Conservation (phyloP, 2,329 filamentous ascomycete genomes). For the Colletotrichum higginsianum region DNA sequence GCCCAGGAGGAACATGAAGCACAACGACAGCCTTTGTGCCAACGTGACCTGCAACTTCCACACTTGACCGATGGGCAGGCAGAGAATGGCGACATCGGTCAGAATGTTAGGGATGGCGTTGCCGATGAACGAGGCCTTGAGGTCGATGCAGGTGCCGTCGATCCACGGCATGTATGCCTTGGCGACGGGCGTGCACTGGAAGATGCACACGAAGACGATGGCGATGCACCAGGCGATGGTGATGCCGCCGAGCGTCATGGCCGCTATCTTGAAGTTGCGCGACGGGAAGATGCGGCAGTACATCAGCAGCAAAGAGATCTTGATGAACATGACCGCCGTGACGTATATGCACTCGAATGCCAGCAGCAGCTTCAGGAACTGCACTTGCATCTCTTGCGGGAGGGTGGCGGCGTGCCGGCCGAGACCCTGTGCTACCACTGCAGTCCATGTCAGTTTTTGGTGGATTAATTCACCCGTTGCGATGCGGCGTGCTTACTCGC, state of each 20-base stretch:
- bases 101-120: constrained; percentile 60
- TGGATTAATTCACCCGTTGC: neutral
- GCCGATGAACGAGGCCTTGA: constrained; percentile 57
- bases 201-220: constrained; percentile 51
- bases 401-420: constrained; percentile 34
- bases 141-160: constrained; percentile 56
- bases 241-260: constrained; percentile 30
- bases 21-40: constrained; percentile 45
- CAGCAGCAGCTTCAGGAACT: constrained; percentile 38
- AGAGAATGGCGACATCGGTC: constrained; percentile 56
- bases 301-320: constrained; percentile 40
- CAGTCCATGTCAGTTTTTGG: constrained; percentile 2
- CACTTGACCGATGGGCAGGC: constrained; percentile 45
- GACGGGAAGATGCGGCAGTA: constrained; percentile 42
- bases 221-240: constrained; percentile 39
- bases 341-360: constrained; percentile 36
- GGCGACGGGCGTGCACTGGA: constrained; percentile 57
- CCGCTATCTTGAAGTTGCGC: constrained; percentile 30
- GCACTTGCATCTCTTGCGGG: constrained; percentile 18
- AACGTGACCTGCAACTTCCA: constrained; percentile 48
- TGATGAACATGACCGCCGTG: constrained; percentile 39
- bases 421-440: constrained; percentile 36
- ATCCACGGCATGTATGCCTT: constrained; percentile 53
- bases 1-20: constrained; percentile 51
- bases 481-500: constrained; percentile 22